Evolutionary conservation across 768 basidiomycete genomes (phyloP).

Genomic region (Naematelia encephala): DNA sequence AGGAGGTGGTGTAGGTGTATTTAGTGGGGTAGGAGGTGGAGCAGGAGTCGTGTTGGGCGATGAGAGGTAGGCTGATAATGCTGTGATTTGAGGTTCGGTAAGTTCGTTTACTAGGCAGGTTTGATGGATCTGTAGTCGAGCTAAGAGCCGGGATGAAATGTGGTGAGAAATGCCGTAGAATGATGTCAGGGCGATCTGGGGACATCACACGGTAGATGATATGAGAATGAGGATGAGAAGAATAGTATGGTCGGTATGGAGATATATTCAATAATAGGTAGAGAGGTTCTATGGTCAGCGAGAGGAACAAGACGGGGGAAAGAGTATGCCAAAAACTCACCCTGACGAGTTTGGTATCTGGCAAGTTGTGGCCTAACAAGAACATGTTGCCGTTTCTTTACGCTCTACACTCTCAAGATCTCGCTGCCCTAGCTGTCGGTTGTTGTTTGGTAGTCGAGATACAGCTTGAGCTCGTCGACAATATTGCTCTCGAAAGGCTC

Average conservation of each 20-base stretch:
- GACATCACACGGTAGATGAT: not conserved
- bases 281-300: not conserved
- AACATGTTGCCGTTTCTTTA: constrained; percentile 59
- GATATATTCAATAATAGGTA: not conserved
- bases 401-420: too few relatives aligned
- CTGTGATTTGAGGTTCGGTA: constrained; percentile 79
- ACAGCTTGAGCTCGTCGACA: not conserved
- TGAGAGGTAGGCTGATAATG: constrained; percentile 89
- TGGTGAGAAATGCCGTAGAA: constrained; percentile 84
- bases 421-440: too few relatives aligned
- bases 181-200: constrained; percentile 78
- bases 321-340: constrained; percentile 54
- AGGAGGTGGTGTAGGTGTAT: constrained; percentile 50
- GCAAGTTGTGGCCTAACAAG: constrained; percentile 77
- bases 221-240: not conserved
- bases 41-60: constrained; percentile 73
- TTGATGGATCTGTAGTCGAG: constrained; percentile 88
- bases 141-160: constrained; percentile 76
- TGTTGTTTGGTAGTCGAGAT: not conserved
- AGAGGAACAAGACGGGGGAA: constrained; percentile 2
- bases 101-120: constrained; percentile 74
- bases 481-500: too few relatives aligned
- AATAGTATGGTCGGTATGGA: not conserved
- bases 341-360: constrained; percentile 70
- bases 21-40: constrained; percentile 66